Evolutionary conservation across 2,329 filamentous ascomycete genomes (phyloP).

Genomic region (Sclerotinia borealis): DNA sequence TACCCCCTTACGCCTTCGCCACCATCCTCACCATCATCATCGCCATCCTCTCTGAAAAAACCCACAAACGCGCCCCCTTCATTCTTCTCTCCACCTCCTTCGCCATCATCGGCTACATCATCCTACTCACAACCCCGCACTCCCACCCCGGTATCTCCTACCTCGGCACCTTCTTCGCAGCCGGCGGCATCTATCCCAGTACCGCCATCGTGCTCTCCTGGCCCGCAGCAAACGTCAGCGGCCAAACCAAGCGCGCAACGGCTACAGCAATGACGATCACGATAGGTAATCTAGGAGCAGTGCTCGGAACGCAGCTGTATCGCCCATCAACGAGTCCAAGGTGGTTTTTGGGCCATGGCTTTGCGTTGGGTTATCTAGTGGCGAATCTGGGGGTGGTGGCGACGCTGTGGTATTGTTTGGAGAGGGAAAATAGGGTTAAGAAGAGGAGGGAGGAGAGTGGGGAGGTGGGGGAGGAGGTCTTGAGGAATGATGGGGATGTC

Average conservation of each 20-base stretch:
- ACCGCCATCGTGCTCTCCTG: conserved; percentile 59
- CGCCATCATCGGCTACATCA: conserved; percentile 56
- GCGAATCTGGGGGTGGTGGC: conserved; percentile 50
- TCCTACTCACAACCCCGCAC: conserved; percentile 43
- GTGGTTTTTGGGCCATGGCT: conserved; percentile 60
- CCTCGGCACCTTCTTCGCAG: conserved; percentile 55
- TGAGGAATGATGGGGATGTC: conserved; percentile 53
- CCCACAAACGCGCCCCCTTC: conserved; percentile 53
- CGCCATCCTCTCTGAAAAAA: conserved; percentile 55
- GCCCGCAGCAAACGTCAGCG: conserved; percentile 66
- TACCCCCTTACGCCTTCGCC: conserved; percentile 59
- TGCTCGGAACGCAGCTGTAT: conserved; percentile 66
- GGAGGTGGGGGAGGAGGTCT: conserved; percentile 48
- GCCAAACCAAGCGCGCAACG: conserved; percentile 63
- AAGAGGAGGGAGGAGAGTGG: conserved; percentile 39
- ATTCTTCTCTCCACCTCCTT: conserved; percentile 52
- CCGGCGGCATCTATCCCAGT: conserved; percentile 61
- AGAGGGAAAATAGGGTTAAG: conserved; percentile 51
- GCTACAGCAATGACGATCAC: conserved; percentile 67
- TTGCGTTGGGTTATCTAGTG: conserved; percentile 58
- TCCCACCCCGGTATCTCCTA: conserved; percentile 52
- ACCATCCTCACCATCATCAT: conserved; percentile 52
- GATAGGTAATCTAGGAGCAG: conserved; percentile 62
- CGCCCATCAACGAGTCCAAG: conserved; percentile 52
- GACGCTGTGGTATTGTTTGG: conserved; percentile 48